Evolutionary conservation across 2,329 filamentous ascomycete genomes (phyloP).

Genomic region (Rutstroemia sp.): DNA sequence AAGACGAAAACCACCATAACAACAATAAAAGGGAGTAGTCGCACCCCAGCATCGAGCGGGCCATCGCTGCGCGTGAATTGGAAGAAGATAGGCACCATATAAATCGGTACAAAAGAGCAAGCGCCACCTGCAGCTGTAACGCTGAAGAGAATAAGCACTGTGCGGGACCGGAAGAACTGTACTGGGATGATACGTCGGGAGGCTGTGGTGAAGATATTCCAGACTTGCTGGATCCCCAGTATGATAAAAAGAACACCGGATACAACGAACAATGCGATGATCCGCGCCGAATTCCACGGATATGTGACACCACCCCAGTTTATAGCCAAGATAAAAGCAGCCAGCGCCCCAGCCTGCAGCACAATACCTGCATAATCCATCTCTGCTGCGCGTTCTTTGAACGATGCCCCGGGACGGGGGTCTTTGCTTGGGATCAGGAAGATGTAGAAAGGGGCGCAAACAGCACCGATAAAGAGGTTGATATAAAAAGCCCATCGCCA

Average conservation of each 20-base stretch:
- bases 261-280: background rate
- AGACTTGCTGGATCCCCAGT: conserved; percentile 17
- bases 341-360: conserved; percentile 10
- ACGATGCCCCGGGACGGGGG: background rate
- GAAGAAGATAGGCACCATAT: conserved; percentile 40
- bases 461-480: conserved; percentile 43
- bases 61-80: conserved; percentile 42
- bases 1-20: background rate
- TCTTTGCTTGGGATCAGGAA: conserved; percentile 35
- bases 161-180: no score
- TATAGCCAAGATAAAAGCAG: background rate
- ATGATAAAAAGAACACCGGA: background rate
- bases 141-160: no score
- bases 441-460: conserved; percentile 33
- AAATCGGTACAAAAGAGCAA: conserved; percentile 22
- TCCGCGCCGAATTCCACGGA: background rate
- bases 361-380: conserved; percentile 22
- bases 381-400: conserved; percentile 28
- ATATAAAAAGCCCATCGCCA: conserved; percentile 43
- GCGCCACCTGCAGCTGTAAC: no score
- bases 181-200: no score
- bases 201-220: no score
- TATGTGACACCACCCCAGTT: background rate
- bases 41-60: conserved; percentile 37
- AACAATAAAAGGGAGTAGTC: conserved; percentile 32